Conservation (phyloP, 768 basidiomycete species). For the Suillus fuscotomentosus region DNA sequence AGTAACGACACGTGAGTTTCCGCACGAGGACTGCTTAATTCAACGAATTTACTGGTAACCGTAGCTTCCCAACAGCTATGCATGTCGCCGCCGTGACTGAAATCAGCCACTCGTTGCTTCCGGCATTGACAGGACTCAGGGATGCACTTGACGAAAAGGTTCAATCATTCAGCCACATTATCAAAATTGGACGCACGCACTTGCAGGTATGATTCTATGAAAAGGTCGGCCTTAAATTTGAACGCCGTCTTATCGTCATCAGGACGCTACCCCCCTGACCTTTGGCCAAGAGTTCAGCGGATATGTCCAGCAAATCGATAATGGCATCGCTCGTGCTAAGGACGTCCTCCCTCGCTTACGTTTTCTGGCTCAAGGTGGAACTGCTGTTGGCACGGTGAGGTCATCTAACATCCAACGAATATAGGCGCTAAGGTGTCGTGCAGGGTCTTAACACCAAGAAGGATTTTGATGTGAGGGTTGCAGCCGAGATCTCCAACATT, state of each 20-base stretch:
- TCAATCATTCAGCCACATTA: conserved; percentile 83
- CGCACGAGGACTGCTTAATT: neutral
- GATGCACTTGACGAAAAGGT: conserved; percentile 84
- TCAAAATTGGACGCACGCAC: conserved; percentile 98
- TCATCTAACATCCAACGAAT: neutral
- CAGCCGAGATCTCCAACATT: conserved; percentile 85
- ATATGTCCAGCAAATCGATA: conserved; percentile 92
- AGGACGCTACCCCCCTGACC: conserved; percentile 97
- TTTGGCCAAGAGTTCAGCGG: conserved; percentile 99
- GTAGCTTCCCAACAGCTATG: conserved; percentile 98
- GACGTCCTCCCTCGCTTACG: conserved; percentile 82
- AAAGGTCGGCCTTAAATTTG: neutral
- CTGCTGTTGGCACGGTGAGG: conserved; percentile 94
- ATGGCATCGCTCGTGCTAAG: conserved; percentile 85
- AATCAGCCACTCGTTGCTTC: conserved; percentile 74
- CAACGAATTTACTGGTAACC: neutral
- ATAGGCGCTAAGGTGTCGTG: conserved; percentile 9
- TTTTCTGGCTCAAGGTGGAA: conserved; percentile 94
- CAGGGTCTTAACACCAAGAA: conserved; percentile 96
- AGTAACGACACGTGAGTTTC: conserved; percentile 91
- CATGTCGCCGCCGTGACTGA: conserved; percentile 95
- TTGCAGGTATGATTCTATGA: conserved; percentile 54
- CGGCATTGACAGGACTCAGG: conserved; percentile 80
- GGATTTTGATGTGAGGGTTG: conserved; percentile 95
- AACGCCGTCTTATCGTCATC: conserved; percentile 12